Conservation (phyloP, 2,329 filamentous ascomycete genomes). For the Apiospora saccharicola region DNA sequence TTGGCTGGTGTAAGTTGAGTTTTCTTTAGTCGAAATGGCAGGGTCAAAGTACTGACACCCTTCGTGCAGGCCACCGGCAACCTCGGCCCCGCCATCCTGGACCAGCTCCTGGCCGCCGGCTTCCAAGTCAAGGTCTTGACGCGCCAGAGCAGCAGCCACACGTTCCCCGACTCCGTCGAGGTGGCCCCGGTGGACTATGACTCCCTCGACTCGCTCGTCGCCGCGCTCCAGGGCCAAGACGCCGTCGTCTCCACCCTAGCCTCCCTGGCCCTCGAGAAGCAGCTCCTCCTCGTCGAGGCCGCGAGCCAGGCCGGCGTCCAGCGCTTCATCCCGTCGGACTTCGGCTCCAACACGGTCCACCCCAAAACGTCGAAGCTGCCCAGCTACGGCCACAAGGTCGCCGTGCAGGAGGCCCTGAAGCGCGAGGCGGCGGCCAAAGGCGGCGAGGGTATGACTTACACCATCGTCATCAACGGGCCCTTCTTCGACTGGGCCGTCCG, state of each 20-base stretch:
- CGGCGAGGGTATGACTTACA: conserved; percentile 33
- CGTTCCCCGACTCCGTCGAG: conserved; percentile 44
- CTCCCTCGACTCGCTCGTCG: conserved; percentile 52
- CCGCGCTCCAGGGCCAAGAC: conserved; percentile 63
- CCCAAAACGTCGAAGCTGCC: conserved; percentile 29
- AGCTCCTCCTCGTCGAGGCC: conserved; percentile 62
- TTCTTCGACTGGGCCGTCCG: conserved; percentile 31
- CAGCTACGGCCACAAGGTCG: conserved; percentile 30
- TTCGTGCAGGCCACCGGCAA: conserved; percentile 32
- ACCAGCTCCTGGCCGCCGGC: conserved; percentile 43
- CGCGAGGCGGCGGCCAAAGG: conserved; percentile 25
- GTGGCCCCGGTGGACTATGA: conserved; percentile 56
- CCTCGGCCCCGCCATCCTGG: conserved; percentile 46
- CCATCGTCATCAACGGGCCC: conserved; percentile 48
- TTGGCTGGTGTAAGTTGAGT: conserved; percentile 33
- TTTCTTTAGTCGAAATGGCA: not conserved
- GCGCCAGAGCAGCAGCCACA: conserved; percentile 49
- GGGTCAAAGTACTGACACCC: not conserved
- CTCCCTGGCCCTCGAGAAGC: conserved; percentile 47
- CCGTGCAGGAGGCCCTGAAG: conserved; percentile 28
- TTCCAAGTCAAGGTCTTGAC: conserved; percentile 63
- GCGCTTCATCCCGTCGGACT: conserved; percentile 68
- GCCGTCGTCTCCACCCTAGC: conserved; percentile 58
- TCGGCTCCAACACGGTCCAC: conserved; percentile 46
- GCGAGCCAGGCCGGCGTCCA: conserved; percentile 65